Conservation (phyloP, 2,329 filamentous ascomycete species). For the Fusarium concolor region DNA sequence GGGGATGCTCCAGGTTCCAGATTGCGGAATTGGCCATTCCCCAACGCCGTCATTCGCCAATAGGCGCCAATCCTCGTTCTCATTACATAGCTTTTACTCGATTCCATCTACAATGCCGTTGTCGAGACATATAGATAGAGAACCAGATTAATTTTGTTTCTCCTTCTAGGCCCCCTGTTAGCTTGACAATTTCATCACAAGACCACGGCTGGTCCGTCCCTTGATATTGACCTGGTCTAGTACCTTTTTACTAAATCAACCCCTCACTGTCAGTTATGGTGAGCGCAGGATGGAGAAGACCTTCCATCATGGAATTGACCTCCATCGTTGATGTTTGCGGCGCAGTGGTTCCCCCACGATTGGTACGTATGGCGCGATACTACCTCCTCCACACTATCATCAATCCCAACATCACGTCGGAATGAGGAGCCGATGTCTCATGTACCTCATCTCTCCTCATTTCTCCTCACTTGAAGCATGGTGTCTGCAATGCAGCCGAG, state of each 20-base stretch:
- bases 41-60: constrained; percentile 40
- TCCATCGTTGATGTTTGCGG: constrained; percentile 8
- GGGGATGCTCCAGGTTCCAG: constrained; percentile 31
- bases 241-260: constrained; percentile 40
- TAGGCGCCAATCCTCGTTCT: constrained; percentile 41
- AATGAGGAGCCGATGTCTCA: constrained; percentile 31
- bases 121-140: constrained; percentile 8
- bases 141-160: constrained; percentile 23
- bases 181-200: constrained; percentile 39
- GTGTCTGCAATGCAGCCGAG: constrained; percentile 24
- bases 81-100: constrained; percentile 49
- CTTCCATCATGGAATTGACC: background rate
- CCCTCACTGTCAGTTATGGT: constrained; percentile 19
- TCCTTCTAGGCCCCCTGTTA: constrained; percentile 32
- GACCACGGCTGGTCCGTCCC: constrained; percentile 44
- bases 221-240: constrained; percentile 22
- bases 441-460: constrained; percentile 21
- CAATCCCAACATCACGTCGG: constrained; percentile 24
- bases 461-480: background rate
- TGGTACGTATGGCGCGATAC: constrained; percentile 42
- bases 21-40: constrained; percentile 40
- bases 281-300: constrained; percentile 2
- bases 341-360: constrained; percentile 43
- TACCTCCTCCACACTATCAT: constrained; percentile 31
- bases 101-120: constrained; percentile 43